These are phyloP conservation scores for Panicum hallii DNA, from an alignment of 202 grass and related monocot genomes.

Conservation along the genomic window DNA sequence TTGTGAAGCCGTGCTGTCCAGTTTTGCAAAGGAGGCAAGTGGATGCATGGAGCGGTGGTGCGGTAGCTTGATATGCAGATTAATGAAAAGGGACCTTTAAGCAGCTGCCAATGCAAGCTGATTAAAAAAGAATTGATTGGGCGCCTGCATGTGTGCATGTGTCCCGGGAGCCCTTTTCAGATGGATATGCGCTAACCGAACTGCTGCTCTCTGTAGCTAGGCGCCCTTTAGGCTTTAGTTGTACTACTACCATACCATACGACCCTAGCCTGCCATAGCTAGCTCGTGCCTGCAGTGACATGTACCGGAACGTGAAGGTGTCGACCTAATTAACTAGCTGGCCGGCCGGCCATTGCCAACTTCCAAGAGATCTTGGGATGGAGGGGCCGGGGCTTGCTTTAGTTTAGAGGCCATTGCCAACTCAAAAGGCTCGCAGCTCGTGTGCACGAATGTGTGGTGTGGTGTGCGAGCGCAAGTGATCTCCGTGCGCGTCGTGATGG, in stretches of 20 bases:
- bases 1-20: slow-evolving; percentile 14
- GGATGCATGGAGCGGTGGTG: slow-evolving; percentile 9
- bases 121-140: slow-evolving; percentile 21
- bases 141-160: slow-evolving; percentile 46
- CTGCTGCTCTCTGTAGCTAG: neutral
- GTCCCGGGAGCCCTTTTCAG: slow-evolving; percentile 37
- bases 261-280: neutral
- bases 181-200: slow-evolving; percentile 31
- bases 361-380: neutral
- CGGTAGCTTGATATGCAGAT: slow-evolving; percentile 26
- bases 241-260: slow-evolving; percentile 9
- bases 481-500: neutral
- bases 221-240: slow-evolving; percentile 5
- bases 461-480: slow-evolving; percentile 18
- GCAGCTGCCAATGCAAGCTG: slow-evolving; percentile 34
- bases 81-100: slow-evolving; percentile 52
- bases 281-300: slow-evolving; percentile 35
- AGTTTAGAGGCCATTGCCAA: neutral
- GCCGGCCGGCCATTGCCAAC: neutral
- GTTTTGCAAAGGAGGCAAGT: slow-evolving; percentile 47
- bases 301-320: slow-evolving; percentile 48
- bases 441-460: slow-evolving; percentile 34
- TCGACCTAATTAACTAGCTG: slow-evolving; percentile 33
- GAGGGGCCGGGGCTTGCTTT: neutral
- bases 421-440: neutral